A percentile compares a stretch with the other conserved stretches of the same genome.
phyloP scores from a whole-genome alignment of 441 rosid species.

The Geranium incanum region DNA sequence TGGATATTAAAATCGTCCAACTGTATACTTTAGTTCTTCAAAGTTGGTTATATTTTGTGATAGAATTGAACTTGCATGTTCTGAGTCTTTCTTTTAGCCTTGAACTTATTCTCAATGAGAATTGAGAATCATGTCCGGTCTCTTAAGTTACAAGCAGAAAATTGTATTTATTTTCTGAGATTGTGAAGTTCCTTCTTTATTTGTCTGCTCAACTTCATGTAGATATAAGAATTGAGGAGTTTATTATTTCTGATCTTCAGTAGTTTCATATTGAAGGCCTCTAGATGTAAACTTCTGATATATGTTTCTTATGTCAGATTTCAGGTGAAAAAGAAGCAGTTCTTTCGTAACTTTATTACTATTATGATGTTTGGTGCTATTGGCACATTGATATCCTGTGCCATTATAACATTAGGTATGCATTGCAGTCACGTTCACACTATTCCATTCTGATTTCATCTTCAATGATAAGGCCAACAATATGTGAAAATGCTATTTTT shows the following conservation, averaged over 20 bases:
- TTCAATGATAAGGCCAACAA: neutral
- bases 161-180: neutral
- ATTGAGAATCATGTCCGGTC: neutral
- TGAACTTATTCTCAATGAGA: neutral
- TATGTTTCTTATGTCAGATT: constrained; percentile 33
- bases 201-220: neutral
- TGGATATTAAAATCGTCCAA: too few species aligned
- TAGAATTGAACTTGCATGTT: neutral
- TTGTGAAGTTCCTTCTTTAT: neutral
- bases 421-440: neutral
- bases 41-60: too few species aligned
- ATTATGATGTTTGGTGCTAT: constrained; percentile 47
- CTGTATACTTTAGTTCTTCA: too few species aligned
- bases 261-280: neutral
- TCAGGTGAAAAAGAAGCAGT: constrained; percentile 46
- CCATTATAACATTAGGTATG: constrained; percentile 42
- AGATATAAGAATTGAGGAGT: neutral
- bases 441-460: neutral
- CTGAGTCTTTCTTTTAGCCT: neutral
- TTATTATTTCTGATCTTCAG: neutral
- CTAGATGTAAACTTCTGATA: constrained; percentile 9
- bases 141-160: neutral
- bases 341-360: constrained; percentile 22
- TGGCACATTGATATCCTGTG: constrained; percentile 50
- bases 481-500: neutral